Evolutionary conservation across 192 early-diverging fungal species (phyloP).

Genomic region (Coemansia nantahalensis): DNA sequence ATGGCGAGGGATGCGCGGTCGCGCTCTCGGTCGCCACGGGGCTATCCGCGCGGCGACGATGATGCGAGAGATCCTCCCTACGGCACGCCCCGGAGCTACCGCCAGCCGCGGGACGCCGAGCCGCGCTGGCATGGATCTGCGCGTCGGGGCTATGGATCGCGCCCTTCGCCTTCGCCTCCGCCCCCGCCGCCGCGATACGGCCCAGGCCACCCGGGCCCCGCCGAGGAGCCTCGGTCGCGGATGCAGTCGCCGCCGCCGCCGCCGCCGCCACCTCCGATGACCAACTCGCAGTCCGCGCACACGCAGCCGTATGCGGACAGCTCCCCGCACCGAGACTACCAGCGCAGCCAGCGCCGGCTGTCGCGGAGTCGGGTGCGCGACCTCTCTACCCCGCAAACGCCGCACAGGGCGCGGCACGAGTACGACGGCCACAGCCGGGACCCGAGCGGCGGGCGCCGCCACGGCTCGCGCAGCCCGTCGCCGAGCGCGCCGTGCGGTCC

Average conservation of each 20-base stretch:
- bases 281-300: constrained; percentile 7
- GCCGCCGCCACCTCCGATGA: constrained; percentile 26
- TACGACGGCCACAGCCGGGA: constrained; percentile 22
- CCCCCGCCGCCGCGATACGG: constrained; percentile 3
- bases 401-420: neutral
- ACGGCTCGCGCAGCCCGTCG: constrained; percentile 21
- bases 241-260: constrained; percentile 3
- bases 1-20: constrained; percentile 7
- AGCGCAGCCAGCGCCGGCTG: constrained; percentile 16
- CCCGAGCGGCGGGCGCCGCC: constrained; percentile 8
- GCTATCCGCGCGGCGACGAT: constrained; percentile 3
- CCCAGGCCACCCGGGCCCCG: neutral
- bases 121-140: constrained; percentile 12
- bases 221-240: neutral
- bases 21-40: constrained; percentile 30
- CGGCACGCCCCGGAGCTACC: neutral
- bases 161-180: too few species aligned
- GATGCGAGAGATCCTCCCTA: neutral
- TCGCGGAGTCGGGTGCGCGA: constrained; percentile 23
- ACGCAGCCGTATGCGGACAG: constrained; percentile 13
- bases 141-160: constrained; percentile 4
- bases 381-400: constrained; percentile 9
- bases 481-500: constrained; percentile 10
- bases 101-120: constrained; percentile 14
- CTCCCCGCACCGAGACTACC: constrained; percentile 29